Evolutionary conservation across 371 early-diverging fungal species (phyloP), one percentile per base, ranked within the genome.

Genomic region (Conidiobolus incongruus): DNA sequence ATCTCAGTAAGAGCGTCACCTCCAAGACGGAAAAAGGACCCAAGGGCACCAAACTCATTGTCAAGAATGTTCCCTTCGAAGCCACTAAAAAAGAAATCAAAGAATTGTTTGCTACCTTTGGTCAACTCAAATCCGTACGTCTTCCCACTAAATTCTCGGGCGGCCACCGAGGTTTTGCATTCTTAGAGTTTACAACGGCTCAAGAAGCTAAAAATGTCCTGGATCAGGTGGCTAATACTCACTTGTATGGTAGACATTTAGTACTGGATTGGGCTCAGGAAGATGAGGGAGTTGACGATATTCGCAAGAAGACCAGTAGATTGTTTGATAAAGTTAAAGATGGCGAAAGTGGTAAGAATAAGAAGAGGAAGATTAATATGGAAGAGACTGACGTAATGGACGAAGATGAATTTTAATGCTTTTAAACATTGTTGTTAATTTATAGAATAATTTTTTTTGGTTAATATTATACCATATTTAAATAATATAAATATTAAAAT

Each of bases 61-160:
- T 98, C 21, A 89, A 92, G 47, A 99, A 99, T 65, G 70, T 99
- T 40, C 95, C 99, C 33, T 99, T 99, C 60, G 95, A 98, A 65
- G 96, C 98, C 8, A 88, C 95, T 16, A 76, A 81, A 53, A 81
- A 80, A 56, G 99, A 99, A 50, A 58, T 99, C 39, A 71, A 70
- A 29, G 80, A 88, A 51, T 62, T 99, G 31, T 91, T 29, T 52
- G 77, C 81, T 24, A 54, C 89, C 4, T 92, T 81, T 60, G 93
- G 86, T 45, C 82, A 92, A 50, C 64, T 96, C 45, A 94, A 95
- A 55, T 77, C 88, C 2, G 71, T 99, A 29, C 80, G 99, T 38
- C 51, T 98, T 43, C 99, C 99, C 34, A 78, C 75, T 45, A 98
- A 98, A 58, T 77, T 84, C 55, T 78, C 81, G 30, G 92, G 95